Evolutionary conservation across 1,284 basidiomycete genomes (phyloP).

Genomic region (Dichomitus squalens): DNA sequence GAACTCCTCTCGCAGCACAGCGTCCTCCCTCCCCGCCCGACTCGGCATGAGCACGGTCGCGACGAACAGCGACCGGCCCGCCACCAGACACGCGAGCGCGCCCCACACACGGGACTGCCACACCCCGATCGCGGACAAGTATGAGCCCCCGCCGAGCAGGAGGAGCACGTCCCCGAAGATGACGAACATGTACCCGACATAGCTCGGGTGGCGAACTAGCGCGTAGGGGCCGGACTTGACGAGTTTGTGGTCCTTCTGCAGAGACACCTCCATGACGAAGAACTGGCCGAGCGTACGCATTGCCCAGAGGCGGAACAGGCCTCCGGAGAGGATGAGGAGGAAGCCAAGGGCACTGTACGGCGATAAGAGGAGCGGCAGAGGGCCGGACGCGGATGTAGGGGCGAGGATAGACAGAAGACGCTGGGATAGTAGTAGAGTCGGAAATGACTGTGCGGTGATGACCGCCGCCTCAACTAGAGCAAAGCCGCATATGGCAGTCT

Average conservation of each 20-base stretch:
- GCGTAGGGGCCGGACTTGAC: conserved; percentile 7
- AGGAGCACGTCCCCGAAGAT: conserved; percentile 4
- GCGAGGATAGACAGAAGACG: neutral
- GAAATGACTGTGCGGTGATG: neutral
- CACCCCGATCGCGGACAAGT: neutral
- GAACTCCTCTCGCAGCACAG: conserved; percentile 13
- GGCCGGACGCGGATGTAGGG: neutral
- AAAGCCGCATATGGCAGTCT: neutral
- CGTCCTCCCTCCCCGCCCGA: conserved; percentile 9
- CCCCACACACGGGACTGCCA: neutral
- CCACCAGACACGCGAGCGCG: neutral
- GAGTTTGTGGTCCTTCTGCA: neutral
- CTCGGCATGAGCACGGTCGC: neutral
- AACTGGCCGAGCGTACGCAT: conserved; percentile 5
- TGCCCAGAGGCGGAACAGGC: neutral
- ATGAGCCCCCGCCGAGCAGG: conserved; percentile 1
- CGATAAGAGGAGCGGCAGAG: neutral
- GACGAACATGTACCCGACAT: neutral
- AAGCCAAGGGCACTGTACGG: neutral
- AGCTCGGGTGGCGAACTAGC: conserved; percentile 10
- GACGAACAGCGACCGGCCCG: neutral
- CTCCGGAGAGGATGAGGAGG: neutral
- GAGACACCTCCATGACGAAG: conserved; percentile 2
- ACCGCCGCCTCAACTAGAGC: neutral
- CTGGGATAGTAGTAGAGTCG: neutral